Evolutionary conservation across 2,329 filamentous ascomycete species (phyloP).

Genomic region (Beauveria asiatica): DNA sequence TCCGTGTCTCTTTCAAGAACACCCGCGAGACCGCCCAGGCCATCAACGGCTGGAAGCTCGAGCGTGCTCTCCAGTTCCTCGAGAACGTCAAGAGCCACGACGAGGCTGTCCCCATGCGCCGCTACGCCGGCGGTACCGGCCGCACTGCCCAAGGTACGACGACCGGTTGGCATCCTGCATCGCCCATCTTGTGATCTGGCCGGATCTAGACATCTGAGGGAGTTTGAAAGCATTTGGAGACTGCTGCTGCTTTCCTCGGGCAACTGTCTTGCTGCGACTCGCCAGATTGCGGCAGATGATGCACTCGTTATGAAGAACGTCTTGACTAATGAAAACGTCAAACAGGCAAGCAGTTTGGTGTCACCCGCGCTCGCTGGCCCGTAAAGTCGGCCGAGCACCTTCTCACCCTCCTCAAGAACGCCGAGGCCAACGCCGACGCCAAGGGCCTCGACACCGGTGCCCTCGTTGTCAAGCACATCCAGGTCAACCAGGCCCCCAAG

Average conservation of each 20-base stretch:
- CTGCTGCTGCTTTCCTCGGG: neutral
- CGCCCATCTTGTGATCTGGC: neutral
- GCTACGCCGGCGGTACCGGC: constrained; percentile 93
- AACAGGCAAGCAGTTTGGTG: constrained; percentile 96
- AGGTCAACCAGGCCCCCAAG: constrained; percentile 99
- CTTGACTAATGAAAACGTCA: constrained; percentile 20
- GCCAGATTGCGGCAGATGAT: neutral
- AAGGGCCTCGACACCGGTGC: constrained; percentile 97
- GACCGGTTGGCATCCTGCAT: neutral
- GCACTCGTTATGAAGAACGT: neutral
- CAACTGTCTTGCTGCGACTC: neutral
- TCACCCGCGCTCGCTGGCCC: constrained; percentile 96
- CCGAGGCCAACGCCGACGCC: constrained; percentile 91
- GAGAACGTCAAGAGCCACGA: constrained; percentile 96
- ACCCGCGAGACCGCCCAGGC: constrained; percentile 98
- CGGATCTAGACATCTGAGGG: neutral
- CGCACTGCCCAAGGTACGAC: constrained; percentile 94
- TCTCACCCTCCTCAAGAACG: constrained; percentile 93
- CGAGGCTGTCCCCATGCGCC: constrained; percentile 96
- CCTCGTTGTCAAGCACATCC: constrained; percentile 99
- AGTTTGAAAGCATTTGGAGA: neutral
- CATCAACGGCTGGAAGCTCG: constrained; percentile 98
- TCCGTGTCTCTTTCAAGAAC: constrained; percentile 99
- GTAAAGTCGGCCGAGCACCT: constrained; percentile 98
- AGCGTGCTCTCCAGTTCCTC: constrained; percentile 91